Evolutionary conservation across 371 early-diverging fungal species (phyloP), one percentile per base, ranked within the genome.

Genomic region (Zopfochytrium polystomum): DNA sequence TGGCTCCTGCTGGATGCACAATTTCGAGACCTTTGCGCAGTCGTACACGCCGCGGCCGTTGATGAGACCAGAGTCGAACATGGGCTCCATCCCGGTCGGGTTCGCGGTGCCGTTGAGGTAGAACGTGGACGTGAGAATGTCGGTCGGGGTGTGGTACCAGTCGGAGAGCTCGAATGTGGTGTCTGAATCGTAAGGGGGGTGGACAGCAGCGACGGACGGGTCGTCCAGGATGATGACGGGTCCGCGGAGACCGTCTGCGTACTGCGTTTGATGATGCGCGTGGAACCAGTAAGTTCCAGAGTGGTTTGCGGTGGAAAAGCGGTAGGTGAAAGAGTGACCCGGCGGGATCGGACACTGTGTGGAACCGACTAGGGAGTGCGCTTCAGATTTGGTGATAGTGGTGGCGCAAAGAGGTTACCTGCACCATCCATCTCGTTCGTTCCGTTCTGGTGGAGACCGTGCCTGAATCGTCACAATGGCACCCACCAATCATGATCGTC

Each of bases 231-330:
- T 72, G 56, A 92, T 76, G 31, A 93, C 63, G 1, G 92, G 83
- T 3, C 83, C 82, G 52, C 86, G 81, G 44, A 92, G 75, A 34
- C 92, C 92, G 60, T 93, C 91, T 54, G 85, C 79, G 65, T 90
- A 89, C 63, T 91, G 90, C 56, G 81, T 84, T 52, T 77, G 9
- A 54, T 44, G 62, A 65, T 90, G 90, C 18, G 82, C 79, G 52
- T 91, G 91, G 53, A 79, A 78, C 88, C 88, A 89, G 74, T 79
- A 89, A n/a, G 88, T 84, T 6, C 90, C 90, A n/a, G 70, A 51
- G 63, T 88, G 87, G 4, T 74, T 62, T 45, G 84, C 75, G n/a
- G 75, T 76, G 56, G 84, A 81, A 46, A 63, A 62, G 34, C 73
- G 75, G 74, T 90, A 89, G 20, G 83, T 84, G 57, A 82, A 81